Base-by-base conservation (phyloP, 441 rosid genomes). In the Pelargonium australe region DNA sequence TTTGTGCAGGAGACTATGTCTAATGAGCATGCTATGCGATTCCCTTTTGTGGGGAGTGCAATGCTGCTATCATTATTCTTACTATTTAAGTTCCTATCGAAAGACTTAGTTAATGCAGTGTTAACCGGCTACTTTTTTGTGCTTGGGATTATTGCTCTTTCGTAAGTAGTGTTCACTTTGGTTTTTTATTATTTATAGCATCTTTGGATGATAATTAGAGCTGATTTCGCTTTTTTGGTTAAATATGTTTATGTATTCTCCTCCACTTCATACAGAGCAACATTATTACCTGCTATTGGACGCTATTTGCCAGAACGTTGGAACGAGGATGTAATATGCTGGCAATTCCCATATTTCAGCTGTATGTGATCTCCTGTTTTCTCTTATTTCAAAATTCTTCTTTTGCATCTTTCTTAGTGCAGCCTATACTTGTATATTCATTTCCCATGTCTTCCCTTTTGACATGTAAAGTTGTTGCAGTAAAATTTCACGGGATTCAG, bases 11-110 rank as follows among this genome's bases (percentile, higher is more conserved):
- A 95, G 82, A 90, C 97, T 0, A 90, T 95, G 99, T 95, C 97
- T 10, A 90, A 87, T 25, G 97, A 95, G 58, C 99, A 95, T 79
- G 99, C 99, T 8, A 95, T 95, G 97, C 97, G 98, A 72, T 92
- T 95, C 75, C 99, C 99, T 0, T 86, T 95, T 75, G 89, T 95
- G 64, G 99, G 99, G 71, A 95, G 99, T 82, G 97, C 99, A 17
- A 85, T 95, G 97, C 80, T 95, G 81, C 68, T 95, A 49, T 95
- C 99, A 2, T 84, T 95, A 72, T 91, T 95, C 85, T 82, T 95
- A 70, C 87, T 95, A 72, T 92, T 95, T 88, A 95, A 92, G 83
- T 95, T 95, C 82, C 85, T 95, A 70, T 90, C 99, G 0, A 95
- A 95, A 81, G 96, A 95, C 77, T 75, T 95, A 89, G 97, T 95